Conservation (phyloP, 768 basidiomycete genomes). For the Hypsizygus marmoreus region DNA sequence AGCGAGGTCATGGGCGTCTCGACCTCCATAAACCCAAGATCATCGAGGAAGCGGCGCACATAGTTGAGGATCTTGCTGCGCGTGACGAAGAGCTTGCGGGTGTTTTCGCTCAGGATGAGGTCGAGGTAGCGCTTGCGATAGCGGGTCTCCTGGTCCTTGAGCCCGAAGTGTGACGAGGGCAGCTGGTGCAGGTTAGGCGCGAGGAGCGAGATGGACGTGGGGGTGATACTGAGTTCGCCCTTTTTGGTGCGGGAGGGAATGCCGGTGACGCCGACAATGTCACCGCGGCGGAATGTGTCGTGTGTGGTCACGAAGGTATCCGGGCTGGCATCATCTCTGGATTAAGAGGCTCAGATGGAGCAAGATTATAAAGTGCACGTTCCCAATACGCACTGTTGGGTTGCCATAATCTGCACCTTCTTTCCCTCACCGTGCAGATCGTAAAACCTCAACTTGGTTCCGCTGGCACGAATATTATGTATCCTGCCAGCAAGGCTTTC, state of each 20-base stretch:
- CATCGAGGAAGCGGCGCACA: constrained; percentile 86
- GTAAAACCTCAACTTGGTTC: constrained; percentile 89
- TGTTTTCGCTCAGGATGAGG: constrained; percentile 90
- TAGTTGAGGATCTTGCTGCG: constrained; percentile 92
- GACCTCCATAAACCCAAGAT: constrained; percentile 95
- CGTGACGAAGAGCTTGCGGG: constrained; percentile 88
- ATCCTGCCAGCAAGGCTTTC: constrained; percentile 88
- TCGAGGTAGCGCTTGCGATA: constrained; percentile 99
- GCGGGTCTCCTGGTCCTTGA: constrained; percentile 96
- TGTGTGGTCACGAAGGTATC: constrained; percentile 71
- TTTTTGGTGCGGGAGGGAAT: constrained; percentile 90
- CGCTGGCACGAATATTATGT: constrained; percentile 83
- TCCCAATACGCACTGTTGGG: constrained; percentile 62
- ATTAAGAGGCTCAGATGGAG: constrained; percentile 1
- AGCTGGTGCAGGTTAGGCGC: constrained; percentile 96
- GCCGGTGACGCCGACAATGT: constrained; percentile 93
- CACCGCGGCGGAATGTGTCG: constrained; percentile 90
- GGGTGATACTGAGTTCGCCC: constrained; percentile 91
- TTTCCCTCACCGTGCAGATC: constrained; percentile 90
- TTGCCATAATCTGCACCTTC: constrained; percentile 96
- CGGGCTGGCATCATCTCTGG: constrained; percentile 65
- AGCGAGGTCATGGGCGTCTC: constrained; percentile 98
- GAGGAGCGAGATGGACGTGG: constrained; percentile 80
- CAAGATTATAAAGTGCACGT: background rate
- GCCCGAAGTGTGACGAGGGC: constrained; percentile 87